Evolutionary conservation across 352 stramenopile species (phyloP), one percentile per base, ranked within the genome.

Genomic region (Globisporangium acanthophoron): DNA sequence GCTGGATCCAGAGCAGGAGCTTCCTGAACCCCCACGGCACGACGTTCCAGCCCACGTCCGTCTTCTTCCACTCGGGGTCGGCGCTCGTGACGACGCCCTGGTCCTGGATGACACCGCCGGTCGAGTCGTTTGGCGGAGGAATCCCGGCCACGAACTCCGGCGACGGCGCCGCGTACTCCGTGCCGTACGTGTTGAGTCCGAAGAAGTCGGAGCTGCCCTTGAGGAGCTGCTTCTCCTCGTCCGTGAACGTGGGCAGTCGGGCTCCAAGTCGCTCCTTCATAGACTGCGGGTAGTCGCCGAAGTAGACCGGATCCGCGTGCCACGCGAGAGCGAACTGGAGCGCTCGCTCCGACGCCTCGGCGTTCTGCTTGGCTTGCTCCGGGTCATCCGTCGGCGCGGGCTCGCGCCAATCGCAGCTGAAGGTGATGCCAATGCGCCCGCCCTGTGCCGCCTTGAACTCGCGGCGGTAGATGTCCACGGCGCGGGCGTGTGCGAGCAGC

Each of bases 101-200:
- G 46, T 90, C 76, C 24, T 66, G 57, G 59, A 71, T 58, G 59
- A 73, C 72, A 47, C 65, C 67, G 15, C 68, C 62, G 1, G 56
- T 66, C 24, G 35, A 56, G 39, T 66, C 54, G 29, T 56, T 66
- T 20, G 64, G 51, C 1, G 58, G 48, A 3, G 52, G n/a, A 4
- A 45, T 51, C n/a, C 69, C 65, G 0, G 55, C 62, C 13, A 64
- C 56, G 52, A 74, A 86, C 41, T 51, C 70, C 9, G 79, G 49
- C 9, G 73, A 79, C 11, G 74, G 69, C 59, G 67, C 73, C 11
- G 67, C 58, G 52, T 75, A 78, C 27, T 66, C 62, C 11, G 83
- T 85, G 48, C 76, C 83, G 74, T 98, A 99, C 67, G 97, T 89
- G 77, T 98, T 99, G 4, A 99, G 67, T 0, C 90, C 94, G 46